These are phyloP conservation scores for Kazachstania sp. DNA, from an alignment of 1,139 yeast species.

Conservation along the genomic window DNA sequence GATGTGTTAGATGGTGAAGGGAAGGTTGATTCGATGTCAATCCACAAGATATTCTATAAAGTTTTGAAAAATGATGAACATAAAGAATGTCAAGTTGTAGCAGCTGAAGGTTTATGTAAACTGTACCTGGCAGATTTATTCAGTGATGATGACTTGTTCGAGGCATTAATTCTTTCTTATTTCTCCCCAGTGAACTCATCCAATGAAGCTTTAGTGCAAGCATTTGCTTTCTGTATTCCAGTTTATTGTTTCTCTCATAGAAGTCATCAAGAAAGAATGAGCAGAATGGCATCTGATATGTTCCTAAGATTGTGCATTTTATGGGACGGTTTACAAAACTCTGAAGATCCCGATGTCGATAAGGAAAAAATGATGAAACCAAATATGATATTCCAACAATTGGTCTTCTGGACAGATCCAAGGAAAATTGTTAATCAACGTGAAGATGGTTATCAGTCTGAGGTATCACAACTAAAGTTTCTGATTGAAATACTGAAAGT, in stretches of 20 bases:
- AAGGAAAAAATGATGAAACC: constrained; percentile 41
- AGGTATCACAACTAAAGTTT: constrained; percentile 51
- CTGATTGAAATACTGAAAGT: constrained; percentile 48
- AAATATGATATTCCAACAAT: constrained; percentile 58
- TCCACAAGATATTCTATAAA: constrained; percentile 60
- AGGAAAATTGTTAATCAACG: constrained; percentile 49
- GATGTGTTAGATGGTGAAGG: constrained; percentile 55
- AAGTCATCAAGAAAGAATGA: constrained; percentile 61
- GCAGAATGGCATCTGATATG: constrained; percentile 59
- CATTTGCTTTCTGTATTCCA: constrained; percentile 81
- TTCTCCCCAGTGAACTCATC: constrained; percentile 58
- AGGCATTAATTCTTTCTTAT: constrained; percentile 62
- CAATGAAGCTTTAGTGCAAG: constrained; percentile 68
- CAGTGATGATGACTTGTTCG: constrained; percentile 61
- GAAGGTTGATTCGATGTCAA: constrained; percentile 52
- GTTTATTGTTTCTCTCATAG: constrained; percentile 78
- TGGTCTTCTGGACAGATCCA: constrained; percentile 85
- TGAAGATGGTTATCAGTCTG: constrained; percentile 35
- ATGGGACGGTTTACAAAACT: constrained; percentile 31
- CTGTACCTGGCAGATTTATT: constrained; percentile 71
- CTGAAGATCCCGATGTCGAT: constrained; percentile 31
- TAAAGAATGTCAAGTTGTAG: constrained; percentile 65
- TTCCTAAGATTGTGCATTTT: constrained; percentile 42
- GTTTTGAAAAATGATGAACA: constrained; percentile 50
- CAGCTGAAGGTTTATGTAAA: constrained; percentile 85